These are phyloP conservation scores for Aquilaria agallochum DNA, from an alignment of 441 rosid species.

Conservation along the genomic window DNA sequence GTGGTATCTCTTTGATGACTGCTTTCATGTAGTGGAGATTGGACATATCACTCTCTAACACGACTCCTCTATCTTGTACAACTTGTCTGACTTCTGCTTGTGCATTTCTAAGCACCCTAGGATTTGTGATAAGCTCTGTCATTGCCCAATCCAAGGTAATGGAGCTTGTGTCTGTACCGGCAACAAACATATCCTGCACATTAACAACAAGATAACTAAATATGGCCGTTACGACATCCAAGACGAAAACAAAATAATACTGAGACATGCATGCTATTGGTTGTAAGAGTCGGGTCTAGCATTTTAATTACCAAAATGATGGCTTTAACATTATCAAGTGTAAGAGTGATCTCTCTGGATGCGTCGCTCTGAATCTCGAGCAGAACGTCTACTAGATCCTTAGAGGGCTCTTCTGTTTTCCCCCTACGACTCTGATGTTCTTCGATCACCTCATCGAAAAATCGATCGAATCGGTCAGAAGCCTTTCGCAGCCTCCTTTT, in stretches of 20 bases:
- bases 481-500: background rate
- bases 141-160: constrained; percentile 40
- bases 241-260: too few relatives aligned
- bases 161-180: constrained; percentile 42
- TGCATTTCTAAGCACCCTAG: background rate
- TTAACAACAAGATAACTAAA: background rate
- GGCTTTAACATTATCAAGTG: constrained; percentile 9
- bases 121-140: constrained; percentile 38
- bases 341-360: background rate
- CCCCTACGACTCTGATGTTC: background rate
- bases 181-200: constrained; percentile 10
- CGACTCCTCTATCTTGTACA: background rate
- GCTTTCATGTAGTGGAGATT: constrained; percentile 7
- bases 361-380: background rate
- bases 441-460: constrained; percentile 8
- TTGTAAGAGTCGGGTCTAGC: background rate
- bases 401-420: background rate
- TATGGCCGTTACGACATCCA: background rate
- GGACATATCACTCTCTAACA: background rate
- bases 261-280: background rate
- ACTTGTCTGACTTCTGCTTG: background rate
- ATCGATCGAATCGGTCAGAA: background rate
- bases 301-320: constrained; percentile 5
- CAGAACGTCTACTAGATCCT: constrained; percentile 11
- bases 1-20: constrained; percentile 3